phyloP scores from a whole-genome alignment of 2,329 filamentous ascomycete genomes.

The Penicillium sp. region DNA sequence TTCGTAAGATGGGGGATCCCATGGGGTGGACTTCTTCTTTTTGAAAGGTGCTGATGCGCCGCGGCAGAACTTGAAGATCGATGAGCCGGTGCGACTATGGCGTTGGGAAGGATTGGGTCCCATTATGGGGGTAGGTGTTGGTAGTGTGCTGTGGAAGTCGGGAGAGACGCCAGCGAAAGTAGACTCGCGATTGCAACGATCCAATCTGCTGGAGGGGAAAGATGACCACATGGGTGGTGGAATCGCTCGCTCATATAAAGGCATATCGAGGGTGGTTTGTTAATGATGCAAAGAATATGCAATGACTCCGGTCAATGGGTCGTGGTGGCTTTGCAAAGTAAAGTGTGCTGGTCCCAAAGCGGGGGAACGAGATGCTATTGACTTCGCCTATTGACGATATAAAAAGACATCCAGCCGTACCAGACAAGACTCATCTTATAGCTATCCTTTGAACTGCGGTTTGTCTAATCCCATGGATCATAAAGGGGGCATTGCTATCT shows the following conservation, averaged over 20 bases:
- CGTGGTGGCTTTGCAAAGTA: neutral
- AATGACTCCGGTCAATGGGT: neutral
- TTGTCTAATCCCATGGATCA: no score
- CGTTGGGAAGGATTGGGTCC: slow-evolving; percentile 3
- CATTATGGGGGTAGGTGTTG: slow-evolving; percentile 3
- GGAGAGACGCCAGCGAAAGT: neutral
- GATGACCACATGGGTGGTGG: slow-evolving; percentile 19
- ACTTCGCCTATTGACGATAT: neutral
- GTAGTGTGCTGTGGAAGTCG: neutral
- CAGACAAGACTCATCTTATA: neutral
- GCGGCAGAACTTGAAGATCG: slow-evolving; percentile 4
- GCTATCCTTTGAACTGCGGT: no score
- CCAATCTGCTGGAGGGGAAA: slow-evolving; percentile 13
- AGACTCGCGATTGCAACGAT: neutral
- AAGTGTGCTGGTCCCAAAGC: neutral
- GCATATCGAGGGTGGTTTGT: slow-evolving; percentile 2
- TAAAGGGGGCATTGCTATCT: neutral
- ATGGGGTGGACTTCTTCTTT: slow-evolving; percentile 5
- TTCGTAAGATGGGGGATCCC: slow-evolving; percentile 22
- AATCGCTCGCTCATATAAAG: slow-evolving; percentile 6
- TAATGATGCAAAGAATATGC: slow-evolving; percentile 12
- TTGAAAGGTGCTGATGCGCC: neutral
- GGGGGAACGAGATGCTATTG: neutral
- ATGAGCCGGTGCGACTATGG: neutral
- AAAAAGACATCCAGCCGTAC: neutral